A percentile compares a stretch with the other conserved stretches of the same genome.
These are phyloP conservation scores for Pichia paraexigua DNA, from an alignment of 805 yeast species.

Conservation along the genomic window DNA sequence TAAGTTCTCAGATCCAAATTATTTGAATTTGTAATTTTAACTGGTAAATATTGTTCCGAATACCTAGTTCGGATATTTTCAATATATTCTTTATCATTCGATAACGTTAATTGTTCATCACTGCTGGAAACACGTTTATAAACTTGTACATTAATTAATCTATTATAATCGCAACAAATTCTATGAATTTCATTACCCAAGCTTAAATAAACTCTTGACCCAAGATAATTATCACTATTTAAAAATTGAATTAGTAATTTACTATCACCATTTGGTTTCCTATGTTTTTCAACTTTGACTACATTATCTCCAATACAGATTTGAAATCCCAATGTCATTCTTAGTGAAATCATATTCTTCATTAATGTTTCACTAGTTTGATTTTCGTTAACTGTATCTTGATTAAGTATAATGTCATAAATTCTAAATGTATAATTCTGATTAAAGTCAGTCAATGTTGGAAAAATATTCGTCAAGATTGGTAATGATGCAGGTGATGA, in stretches of 20 bases:
- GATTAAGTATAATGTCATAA: slow-evolving; percentile 67
- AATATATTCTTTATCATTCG: slow-evolving; percentile 30
- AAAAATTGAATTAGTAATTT: slow-evolving; percentile 48
- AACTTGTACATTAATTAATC: slow-evolving; percentile 71
- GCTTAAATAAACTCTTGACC: slow-evolving; percentile 64
- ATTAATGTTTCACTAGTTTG: slow-evolving; percentile 54
- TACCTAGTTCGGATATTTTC: slow-evolving; percentile 71
- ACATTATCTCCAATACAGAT: slow-evolving; percentile 71
- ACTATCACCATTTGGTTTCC: slow-evolving; percentile 48
- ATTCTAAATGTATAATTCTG: slow-evolving; percentile 70
- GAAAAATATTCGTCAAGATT: slow-evolving; percentile 68
- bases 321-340: slow-evolving; percentile 85
- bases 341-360: slow-evolving; percentile 78
- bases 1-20: slow-evolving; percentile 41
- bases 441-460: slow-evolving; percentile 59
- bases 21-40: slow-evolving; percentile 49
- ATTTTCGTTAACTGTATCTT: slow-evolving; percentile 44
- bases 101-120: slow-evolving; percentile 11
- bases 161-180: slow-evolving; percentile 62
- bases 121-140: slow-evolving; percentile 34
- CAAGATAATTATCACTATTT: slow-evolving; percentile 38
- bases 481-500: slow-evolving; percentile 94
- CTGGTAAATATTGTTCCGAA: slow-evolving; percentile 54
- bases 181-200: slow-evolving; percentile 83
- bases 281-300: slow-evolving; percentile 52